Conservation (phyloP, 441 rosid species). For the Jatropha podagrica region DNA sequence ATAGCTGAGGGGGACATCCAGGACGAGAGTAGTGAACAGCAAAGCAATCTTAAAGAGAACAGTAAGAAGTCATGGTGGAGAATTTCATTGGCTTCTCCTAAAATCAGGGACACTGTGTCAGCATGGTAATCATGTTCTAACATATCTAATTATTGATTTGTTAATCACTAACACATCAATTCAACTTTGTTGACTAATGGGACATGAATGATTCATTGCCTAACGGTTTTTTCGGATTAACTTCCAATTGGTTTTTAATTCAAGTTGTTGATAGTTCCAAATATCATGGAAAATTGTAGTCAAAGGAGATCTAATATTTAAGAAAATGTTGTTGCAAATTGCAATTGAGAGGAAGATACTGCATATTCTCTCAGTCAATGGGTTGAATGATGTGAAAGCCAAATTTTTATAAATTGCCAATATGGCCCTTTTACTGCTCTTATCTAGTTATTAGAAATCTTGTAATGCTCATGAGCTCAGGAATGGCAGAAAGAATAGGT, state of each 20-base stretch:
- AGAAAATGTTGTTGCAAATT: neutral
- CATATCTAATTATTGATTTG: constrained; percentile 8
- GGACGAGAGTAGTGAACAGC: constrained; percentile 37
- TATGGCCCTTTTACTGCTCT: neutral
- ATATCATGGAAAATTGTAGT: constrained; percentile 4
- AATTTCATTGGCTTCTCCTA: constrained; percentile 84
- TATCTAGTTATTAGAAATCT: neutral
- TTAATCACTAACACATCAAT: neutral
- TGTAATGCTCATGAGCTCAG: neutral
- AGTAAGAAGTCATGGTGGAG: constrained; percentile 76
- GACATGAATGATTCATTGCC: neutral
- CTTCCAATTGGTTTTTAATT: neutral
- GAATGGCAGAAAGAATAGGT: neutral
- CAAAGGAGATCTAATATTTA: neutral
- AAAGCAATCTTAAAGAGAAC: constrained; percentile 40
- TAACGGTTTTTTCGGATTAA: constrained; percentile 1
- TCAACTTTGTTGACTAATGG: constrained; percentile 6
- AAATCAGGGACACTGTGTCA: constrained; percentile 51
- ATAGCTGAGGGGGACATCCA: constrained; percentile 43
- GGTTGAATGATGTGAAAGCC: neutral
- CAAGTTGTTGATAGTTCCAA: neutral
- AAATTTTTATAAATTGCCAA: neutral
- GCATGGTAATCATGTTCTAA: constrained; percentile 42
- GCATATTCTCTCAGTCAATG: neutral
- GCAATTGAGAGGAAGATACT: constrained; percentile 1